phyloP scores from a whole-genome alignment of 148 eudicot genomes.

The Suaeda aralocaspica region DNA sequence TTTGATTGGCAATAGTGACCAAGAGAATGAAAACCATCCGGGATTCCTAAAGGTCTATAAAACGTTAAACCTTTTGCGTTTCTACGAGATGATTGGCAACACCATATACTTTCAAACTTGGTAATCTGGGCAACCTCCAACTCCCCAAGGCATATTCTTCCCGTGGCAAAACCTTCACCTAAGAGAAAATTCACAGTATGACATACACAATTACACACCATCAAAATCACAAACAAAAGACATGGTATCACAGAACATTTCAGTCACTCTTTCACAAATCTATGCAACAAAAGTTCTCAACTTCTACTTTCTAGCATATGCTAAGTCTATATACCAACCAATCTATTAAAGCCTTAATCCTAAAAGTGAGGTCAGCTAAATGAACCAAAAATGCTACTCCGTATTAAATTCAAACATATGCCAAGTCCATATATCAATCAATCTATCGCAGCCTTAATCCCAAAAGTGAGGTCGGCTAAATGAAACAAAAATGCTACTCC shows the following conservation, averaged over 20 bases:
- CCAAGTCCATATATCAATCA: neutral
- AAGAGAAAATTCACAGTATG: slow-evolving; percentile 14
- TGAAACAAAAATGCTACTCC: no score
- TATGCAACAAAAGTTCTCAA: neutral
- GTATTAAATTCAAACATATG: no score
- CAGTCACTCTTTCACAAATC: neutral
- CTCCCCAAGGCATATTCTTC: slow-evolving; percentile 73
- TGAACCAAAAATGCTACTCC: no score
- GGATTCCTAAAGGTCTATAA: slow-evolving; percentile 57
- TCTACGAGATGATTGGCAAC: slow-evolving; percentile 35
- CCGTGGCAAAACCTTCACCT: slow-evolving; percentile 79
- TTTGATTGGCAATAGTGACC: slow-evolving; percentile 81
- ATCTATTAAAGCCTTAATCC: no score
- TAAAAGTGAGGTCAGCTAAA: no score
- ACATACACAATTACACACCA: neutral
- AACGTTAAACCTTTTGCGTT: slow-evolving; percentile 62
- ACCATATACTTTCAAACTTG: slow-evolving; percentile 54
- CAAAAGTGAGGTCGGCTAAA: no score
- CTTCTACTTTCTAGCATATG: neutral
- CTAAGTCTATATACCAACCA: neutral
- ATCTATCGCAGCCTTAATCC: no score
- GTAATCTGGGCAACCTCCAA: slow-evolving; percentile 62
- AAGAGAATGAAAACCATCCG: slow-evolving; percentile 63
- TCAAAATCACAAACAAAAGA: neutral
- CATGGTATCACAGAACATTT: neutral